Evolutionary conservation across 2,329 filamentous ascomycete species (phyloP).

Genomic region (Fusarium marasasianum): DNA sequence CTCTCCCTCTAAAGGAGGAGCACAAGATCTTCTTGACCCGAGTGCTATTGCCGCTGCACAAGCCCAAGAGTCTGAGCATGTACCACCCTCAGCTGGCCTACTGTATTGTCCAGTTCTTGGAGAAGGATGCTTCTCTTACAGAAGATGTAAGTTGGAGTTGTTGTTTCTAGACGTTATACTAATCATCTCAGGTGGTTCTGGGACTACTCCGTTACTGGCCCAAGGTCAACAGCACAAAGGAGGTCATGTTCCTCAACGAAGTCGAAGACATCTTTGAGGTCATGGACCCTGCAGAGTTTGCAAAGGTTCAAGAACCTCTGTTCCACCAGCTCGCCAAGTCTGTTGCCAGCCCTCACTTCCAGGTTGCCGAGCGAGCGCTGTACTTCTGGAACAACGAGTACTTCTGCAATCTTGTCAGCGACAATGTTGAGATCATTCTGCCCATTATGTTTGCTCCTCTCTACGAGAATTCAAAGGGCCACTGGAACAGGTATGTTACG

Average conservation of each 20-base stretch:
- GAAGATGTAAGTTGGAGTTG: constrained; percentile 75
- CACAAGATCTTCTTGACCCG: constrained; percentile 98
- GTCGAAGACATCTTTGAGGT: constrained; percentile 99
- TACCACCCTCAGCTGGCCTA: constrained; percentile 98
- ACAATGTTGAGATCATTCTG: constrained; percentile 97
- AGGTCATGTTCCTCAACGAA: constrained; percentile 99
- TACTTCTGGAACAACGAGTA: constrained; percentile 99
- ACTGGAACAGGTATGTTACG: constrained; percentile 89
- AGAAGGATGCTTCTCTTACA: constrained; percentile 96
- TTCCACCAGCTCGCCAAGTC: constrained; percentile 99
- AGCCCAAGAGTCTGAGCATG: constrained; percentile 99
- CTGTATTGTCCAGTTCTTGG: constrained; percentile 97
- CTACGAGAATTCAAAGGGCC: constrained; percentile 98
- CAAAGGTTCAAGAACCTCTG: constrained; percentile 96
- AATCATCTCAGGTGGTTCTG: constrained; percentile 78
- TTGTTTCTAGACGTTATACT: neutral
- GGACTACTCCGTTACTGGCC: constrained; percentile 97
- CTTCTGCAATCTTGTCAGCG: constrained; percentile 98
- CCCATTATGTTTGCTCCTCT: constrained; percentile 99
- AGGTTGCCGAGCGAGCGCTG: constrained; percentile 94
- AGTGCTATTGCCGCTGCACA: constrained; percentile 92
- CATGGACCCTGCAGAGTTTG: constrained; percentile 98
- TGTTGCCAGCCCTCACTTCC: constrained; percentile 97
- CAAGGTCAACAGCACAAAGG: constrained; percentile 99
- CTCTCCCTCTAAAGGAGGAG: constrained; percentile 94